Evolutionary conservation across 78 protist genomes (phyloP).

Genomic region (Dictyostelium purpureum): DNA sequence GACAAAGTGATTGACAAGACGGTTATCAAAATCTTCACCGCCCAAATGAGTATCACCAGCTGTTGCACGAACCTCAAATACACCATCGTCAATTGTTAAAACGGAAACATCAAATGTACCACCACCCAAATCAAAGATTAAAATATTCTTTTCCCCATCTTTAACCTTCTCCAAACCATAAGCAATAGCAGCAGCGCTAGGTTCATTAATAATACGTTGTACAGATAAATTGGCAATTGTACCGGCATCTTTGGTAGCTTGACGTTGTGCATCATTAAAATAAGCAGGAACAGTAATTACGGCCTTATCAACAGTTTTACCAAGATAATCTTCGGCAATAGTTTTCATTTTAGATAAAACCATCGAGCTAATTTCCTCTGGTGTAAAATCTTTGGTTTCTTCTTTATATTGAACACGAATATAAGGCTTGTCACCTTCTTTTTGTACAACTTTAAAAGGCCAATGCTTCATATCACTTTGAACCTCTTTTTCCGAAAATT

Average conservation of each 20-base stretch:
- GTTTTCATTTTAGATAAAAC: slow-evolving; percentile 94
- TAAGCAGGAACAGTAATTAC: slow-evolving; percentile 97
- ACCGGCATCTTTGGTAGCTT: slow-evolving; percentile 99
- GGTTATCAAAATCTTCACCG: slow-evolving; percentile 98
- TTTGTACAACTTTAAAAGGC: slow-evolving; percentile 91
- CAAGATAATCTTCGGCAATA: slow-evolving; percentile 93
- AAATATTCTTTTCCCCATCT: slow-evolving; percentile 89
- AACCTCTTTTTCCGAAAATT: slow-evolving; percentile 83
- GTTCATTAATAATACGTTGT: slow-evolving; percentile 98
- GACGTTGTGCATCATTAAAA: slow-evolving; percentile 98
- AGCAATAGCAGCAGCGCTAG: slow-evolving; percentile 99
- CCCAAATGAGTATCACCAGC: slow-evolving; percentile 98
- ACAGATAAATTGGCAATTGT: slow-evolving; percentile 95
- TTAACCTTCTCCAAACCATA: slow-evolving; percentile 97
- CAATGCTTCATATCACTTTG: slow-evolving; percentile 91
- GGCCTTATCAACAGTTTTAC: slow-evolving; percentile 86
- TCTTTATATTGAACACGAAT: slow-evolving; percentile 88
- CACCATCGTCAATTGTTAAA: slow-evolving; percentile 95
- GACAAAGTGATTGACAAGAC: slow-evolving; percentile 92
- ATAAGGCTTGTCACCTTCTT: slow-evolving; percentile 75
- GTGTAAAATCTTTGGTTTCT: slow-evolving; percentile 81
- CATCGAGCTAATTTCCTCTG: slow-evolving; percentile 95
- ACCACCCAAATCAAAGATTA: slow-evolving; percentile 99
- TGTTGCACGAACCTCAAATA: slow-evolving; percentile 98
- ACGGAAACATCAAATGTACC: slow-evolving; percentile 98